phyloP scores from a whole-genome alignment of 257 asterid species.

The Jasminum sambac region DNA sequence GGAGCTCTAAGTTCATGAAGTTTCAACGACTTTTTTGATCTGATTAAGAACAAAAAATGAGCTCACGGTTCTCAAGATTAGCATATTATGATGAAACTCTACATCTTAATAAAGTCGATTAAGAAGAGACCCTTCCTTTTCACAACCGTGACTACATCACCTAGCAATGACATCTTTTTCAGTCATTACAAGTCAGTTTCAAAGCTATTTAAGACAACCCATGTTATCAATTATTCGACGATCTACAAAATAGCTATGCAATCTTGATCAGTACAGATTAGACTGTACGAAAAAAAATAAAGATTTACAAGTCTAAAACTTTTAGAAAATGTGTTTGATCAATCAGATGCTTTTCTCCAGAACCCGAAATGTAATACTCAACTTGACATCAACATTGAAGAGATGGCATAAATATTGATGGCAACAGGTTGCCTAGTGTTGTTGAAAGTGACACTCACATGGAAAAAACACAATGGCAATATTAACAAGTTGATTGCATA shows the following conservation, averaged over 20 bases:
- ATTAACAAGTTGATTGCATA: slow-evolving; percentile 1
- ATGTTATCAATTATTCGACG: not conserved
- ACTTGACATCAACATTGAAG: not conserved
- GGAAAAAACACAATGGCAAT: slow-evolving; percentile 28
- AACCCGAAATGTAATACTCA: not conserved
- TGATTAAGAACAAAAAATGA: too few species aligned
- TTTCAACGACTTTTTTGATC: too few species aligned
- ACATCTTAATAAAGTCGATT: not conserved
- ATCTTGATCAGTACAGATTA: not conserved
- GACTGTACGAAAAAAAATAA: too few species aligned
- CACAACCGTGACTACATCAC: not conserved
- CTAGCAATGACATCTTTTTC: not conserved
- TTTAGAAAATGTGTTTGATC: too few species aligned
- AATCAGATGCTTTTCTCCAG: not conserved
- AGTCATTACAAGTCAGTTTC: not conserved
- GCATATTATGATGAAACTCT: not conserved
- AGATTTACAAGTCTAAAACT: too few species aligned
- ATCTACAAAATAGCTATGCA: not conserved
- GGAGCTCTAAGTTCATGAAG: too few species aligned
- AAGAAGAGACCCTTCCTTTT: not conserved
- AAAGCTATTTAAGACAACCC: not conserved
- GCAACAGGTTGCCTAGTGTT: slow-evolving; percentile 24
- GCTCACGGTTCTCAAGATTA: too few species aligned
- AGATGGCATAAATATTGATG: not conserved
- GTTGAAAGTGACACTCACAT: slow-evolving; percentile 50